Base-by-base conservation (phyloP, 2,329 filamentous ascomycete genomes). In the Epichloe hybrida region DNA sequence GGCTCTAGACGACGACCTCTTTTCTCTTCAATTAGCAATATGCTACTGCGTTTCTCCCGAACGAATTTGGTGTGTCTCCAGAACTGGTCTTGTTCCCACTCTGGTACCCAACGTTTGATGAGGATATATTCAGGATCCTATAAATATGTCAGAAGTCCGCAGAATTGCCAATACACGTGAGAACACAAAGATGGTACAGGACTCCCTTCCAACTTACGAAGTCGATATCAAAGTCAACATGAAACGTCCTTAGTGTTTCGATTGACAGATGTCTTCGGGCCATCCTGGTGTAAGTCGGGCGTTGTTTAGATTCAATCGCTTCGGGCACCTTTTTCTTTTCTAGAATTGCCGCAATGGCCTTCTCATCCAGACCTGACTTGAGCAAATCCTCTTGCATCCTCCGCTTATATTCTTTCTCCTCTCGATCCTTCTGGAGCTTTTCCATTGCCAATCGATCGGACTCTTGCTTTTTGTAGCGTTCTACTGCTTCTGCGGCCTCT, bases 21-120 rank as follows among this genome's bases (percentile, higher is more conserved):
- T 53, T 64, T 69, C 48, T 71, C 75, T 53, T 77, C 73, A 46
- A 79, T 67, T 50, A 74, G 63, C 15, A 75, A 65, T 41, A 72
- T 63, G 58, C 70, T 73, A 44, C 62, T 63, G 6, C 72, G 69
- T 61, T 72, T 73, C 59, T 81, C 76, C n/a, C 81, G 80, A 55
- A 87, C 63, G 41, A 74, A 69, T 54, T 74, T 74, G 3, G 85
- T 88, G 66, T 89, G 84, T 42, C 79, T 75, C 75, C 86, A 90
- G 46, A 88, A 75, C 51, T 80, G 70, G 52, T 87, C 77, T 60
- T 88, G 85, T 62, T 88, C 78, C 54, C 78, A 76, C 57, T 88
- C 81, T 4, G 79, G 77, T 48, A 89, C 80, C 79, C 80, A 86
- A 51, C 80, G 74, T 66, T 84, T 86, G 67, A 89, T 84, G 53